Percentiles rank a stretch among this genome's conserved stretches.
Conservation (phyloP, 208 protist genomes). For the Acanthamoeba healyi region DNA sequence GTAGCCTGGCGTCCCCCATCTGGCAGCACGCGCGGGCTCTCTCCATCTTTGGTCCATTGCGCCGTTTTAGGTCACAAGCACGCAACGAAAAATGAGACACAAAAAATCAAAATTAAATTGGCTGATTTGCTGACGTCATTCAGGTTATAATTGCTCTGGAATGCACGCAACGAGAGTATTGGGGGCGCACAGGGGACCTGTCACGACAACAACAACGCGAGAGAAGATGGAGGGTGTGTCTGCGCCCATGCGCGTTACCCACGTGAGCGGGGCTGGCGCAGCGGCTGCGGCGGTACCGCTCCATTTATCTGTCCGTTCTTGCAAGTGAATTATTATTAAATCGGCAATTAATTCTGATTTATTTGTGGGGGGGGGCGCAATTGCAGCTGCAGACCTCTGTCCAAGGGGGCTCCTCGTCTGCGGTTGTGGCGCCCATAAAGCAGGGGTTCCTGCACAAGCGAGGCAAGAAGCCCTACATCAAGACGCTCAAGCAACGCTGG, state of each 20-base stretch:
- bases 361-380: not conserved
- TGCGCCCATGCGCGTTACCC: not conserved
- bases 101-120: too few species aligned
- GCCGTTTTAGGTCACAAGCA: too few species aligned
- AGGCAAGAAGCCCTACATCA: conserved; percentile 57
- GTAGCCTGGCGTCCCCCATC: too few species aligned
- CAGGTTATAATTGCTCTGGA: too few species aligned
- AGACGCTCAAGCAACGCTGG: conserved; percentile 29
- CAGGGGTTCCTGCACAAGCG: conserved; percentile 45
- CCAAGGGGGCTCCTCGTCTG: not conserved
- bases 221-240: conserved; percentile 6
- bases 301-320: not conserved
- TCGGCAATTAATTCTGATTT: too few species aligned
- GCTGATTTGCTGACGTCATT: too few species aligned
- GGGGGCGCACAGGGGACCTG: too few species aligned
- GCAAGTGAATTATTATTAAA: too few species aligned
- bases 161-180: not conserved
- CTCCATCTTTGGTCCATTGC: too few species aligned
- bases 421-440: not conserved
- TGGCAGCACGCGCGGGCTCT: too few species aligned
- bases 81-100: too few species aligned
- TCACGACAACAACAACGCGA: too few species aligned
- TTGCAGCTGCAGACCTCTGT: not conserved
- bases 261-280: not conserved
- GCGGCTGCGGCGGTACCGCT: not conserved